A percentile compares a stretch with the other conserved stretches of the same genome.
These are phyloP conservation scores for Gaertneriomyces sp. DNA, from an alignment of 192 early-diverging fungal species.

Conservation along the genomic window DNA sequence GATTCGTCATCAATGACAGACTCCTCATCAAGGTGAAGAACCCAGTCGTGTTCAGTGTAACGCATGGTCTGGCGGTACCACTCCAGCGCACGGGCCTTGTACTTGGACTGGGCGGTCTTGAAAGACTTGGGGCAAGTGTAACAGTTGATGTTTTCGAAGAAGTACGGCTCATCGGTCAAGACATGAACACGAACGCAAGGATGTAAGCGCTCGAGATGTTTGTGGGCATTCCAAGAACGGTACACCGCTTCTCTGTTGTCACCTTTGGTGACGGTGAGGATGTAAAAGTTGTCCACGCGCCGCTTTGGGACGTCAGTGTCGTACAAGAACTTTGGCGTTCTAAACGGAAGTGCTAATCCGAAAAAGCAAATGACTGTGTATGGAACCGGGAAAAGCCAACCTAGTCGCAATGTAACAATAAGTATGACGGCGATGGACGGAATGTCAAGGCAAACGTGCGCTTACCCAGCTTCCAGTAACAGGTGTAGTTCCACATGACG, in stretches of 20 bases:
- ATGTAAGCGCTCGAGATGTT: conserved; percentile 51
- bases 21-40: conserved; percentile 57
- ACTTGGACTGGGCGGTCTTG: conserved; percentile 45
- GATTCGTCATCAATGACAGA: conserved; percentile 58
- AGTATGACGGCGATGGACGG: neutral
- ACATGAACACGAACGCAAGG: conserved; percentile 55
- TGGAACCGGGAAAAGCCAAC: conserved; percentile 52
- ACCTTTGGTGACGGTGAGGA: conserved; percentile 54
- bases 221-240: conserved; percentile 53
- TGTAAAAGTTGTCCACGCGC: conserved; percentile 56
- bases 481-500: conserved; percentile 49
- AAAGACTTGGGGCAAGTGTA: conserved; percentile 55
- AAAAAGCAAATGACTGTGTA: conserved; percentile 60
- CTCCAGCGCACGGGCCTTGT: conserved; percentile 59
- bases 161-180: conserved; percentile 60
- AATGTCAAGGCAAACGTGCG: conserved; percentile 7
- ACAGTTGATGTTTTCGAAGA: conserved; percentile 60
- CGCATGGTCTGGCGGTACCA: conserved; percentile 57
- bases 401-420: conserved; percentile 18
- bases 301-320: conserved; percentile 46
- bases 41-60: conserved; percentile 57
- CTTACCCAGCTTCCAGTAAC: conserved; percentile 58
- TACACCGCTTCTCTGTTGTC: conserved; percentile 54
- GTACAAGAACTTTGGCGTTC: conserved; percentile 55
- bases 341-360: conserved; percentile 53